Base-by-base conservation (phyloP, 805 yeast genomes). In the Spathaspora gorwiae region DNA sequence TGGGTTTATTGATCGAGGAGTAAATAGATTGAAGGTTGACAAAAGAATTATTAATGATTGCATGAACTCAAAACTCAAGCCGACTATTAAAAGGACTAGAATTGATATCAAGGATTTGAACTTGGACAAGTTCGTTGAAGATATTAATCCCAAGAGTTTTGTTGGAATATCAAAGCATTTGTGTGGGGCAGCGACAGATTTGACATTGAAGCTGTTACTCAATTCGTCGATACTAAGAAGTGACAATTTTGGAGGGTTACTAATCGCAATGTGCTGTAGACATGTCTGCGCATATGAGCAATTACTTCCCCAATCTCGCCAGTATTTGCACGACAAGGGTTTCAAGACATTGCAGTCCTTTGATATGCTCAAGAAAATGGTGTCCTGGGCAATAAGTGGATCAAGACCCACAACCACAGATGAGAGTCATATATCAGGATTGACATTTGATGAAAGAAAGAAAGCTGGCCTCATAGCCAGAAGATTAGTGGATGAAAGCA, bases 171-270 rank as follows among this genome's bases (percentile, higher is more conserved):
- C 96, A 5, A 90, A 90, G 61, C 97, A 90, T 65, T 65, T 90
- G 32, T 90, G 97, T 65, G 97, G 97, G 5, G 95, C 86, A 3
- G 97, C 97, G 1, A 90, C 97, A 0, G 97, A 90, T 60, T 67
- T 90, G 41, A 85, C 97, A 0, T 62, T 90, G 26, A 72, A 80
- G 52, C 84, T 89, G 64, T 60, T 89, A 2, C 48, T 73, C 39
- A 75, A 76, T 47, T 59, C 71, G 0, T 52, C 60, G 10, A 48
- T 71, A 1, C 39, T 50, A 19, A 38, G 43, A 8, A 46, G 47
- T n/a, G 13, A 24, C 14, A 35, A 37, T 34, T 66, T 80, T 40
- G 61, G 64, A 3, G 95, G 94, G 0, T 64, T 86, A 50, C 65
- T 87, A 27, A 87, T 90, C 30, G 97, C 97, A 26, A 84, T 90